A percentile compares a stretch with the other conserved stretches of the same genome.
Conservation (phyloP, 306 rosid species). For the Dryas drummondii region DNA sequence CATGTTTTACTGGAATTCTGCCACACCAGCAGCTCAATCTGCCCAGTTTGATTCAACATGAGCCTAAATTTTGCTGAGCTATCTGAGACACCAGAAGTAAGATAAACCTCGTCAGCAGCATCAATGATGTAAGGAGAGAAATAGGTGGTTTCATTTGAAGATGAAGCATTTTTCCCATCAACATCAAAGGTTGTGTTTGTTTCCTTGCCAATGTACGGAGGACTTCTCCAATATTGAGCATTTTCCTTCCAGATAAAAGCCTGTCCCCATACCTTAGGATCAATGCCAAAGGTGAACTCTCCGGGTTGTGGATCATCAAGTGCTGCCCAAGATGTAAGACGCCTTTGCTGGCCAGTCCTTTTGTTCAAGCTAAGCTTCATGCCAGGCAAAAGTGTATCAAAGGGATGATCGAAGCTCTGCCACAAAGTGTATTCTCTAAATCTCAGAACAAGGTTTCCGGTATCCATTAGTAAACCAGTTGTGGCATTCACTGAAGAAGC, state of each 20-base stretch:
- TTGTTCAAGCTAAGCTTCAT: conserved; percentile 15
- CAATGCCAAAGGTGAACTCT: background rate
- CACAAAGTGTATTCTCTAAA: conserved; percentile 10
- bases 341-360: background rate
- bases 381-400: conserved; percentile 31
- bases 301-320: background rate
- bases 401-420: conserved; percentile 56
- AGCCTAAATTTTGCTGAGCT: background rate
- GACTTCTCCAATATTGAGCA: background rate
- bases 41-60: background rate
- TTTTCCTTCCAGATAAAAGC: background rate
- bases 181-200: too few species aligned
- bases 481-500: background rate
- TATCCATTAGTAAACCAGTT: conserved; percentile 3
- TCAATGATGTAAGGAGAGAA: background rate
- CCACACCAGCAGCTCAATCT: background rate
- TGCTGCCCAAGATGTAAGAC: background rate
- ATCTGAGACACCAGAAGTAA: background rate
- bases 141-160: background rate
- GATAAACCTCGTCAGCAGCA: background rate
- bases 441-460: conserved; percentile 17
- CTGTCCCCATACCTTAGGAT: background rate
- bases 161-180: too few species aligned
- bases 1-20: background rate
- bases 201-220: background rate